Base-by-base conservation (phyloP, 176 grass and related monocot genomes). In the Oryza officinalis region DNA sequence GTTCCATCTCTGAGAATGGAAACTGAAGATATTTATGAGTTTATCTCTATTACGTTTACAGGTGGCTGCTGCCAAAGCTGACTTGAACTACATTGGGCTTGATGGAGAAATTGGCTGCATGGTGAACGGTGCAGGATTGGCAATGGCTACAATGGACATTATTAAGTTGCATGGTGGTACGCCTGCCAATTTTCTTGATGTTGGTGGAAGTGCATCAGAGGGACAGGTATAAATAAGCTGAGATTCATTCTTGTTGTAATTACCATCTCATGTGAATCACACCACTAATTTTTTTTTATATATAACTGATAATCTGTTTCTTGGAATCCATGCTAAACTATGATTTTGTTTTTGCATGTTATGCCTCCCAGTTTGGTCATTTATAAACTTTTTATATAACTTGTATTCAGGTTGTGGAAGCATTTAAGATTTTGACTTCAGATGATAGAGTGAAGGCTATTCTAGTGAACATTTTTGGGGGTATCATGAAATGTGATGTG, bases 71-170 rank as follows among this genome's bases (percentile, higher is more conserved):
- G 96, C 93, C 57, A 92, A 96, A 88, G 93, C 93, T 80, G 89
- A 98, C 88, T 88, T 99, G 86, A 99, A 99, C 88, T 99, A 99
- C 79, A 99, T 94, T 69, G 97, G 97, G 72, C 90, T 99, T 78
- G 97, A 99, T 86, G 97, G 93, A 84, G 97, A 96, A 86, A 99
- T 99, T 83, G 97, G 97, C 76, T 99, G 97, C 89, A 99, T 99
- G 97, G 97, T 99, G 52, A 99, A 99, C 68, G 97, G 97, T 87
- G 97, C 97, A 75, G 97, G 97, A 81, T 86, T 99, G 78, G 97
- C 97, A 57, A 99, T 99, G 97, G 97, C 97, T 81, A 99, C 97
- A 2, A 99, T 99, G 97, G 97, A 99, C 63, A 99, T 99, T 76
- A 99, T 99, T 77, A 99, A 99, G 84, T 83, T 96, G 78, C 97